phyloP scores from a whole-genome alignment of 768 basidiomycete species.

The Hypholoma sublateritium region DNA sequence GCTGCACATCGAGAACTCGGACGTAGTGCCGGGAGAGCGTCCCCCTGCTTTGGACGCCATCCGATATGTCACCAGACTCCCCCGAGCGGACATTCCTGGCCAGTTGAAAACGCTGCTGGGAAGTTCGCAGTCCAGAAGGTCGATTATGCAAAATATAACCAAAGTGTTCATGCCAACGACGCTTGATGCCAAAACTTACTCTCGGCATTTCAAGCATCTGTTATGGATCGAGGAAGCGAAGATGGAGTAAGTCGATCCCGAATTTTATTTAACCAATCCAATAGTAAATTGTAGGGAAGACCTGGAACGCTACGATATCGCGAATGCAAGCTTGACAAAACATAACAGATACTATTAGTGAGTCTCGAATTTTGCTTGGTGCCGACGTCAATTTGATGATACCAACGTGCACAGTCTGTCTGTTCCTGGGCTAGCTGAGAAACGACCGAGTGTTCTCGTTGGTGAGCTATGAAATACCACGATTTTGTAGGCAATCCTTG shows the following conservation, averaged over 20 bases:
- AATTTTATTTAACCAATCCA: too few species aligned
- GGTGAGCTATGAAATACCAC: constrained; percentile 28
- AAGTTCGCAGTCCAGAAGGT: constrained; percentile 22
- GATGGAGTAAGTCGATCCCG: constrained; percentile 36
- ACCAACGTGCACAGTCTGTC: constrained; percentile 16
- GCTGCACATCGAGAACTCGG: constrained; percentile 25
- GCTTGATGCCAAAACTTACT: constrained; percentile 40
- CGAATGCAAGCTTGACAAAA: constrained; percentile 27
- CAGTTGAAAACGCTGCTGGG: constrained; percentile 30
- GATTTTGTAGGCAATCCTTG: neutral
- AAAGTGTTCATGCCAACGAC: constrained; percentile 38
- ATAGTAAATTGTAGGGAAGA: too few species aligned
- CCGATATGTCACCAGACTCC: constrained; percentile 40
- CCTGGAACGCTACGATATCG: constrained; percentile 36
- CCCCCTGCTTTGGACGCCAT: constrained; percentile 42
- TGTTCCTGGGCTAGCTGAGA: constrained; percentile 53
- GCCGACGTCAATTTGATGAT: neutral
- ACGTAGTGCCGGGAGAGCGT: constrained; percentile 41
- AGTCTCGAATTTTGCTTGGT: constrained; percentile 12
- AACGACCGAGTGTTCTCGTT: constrained; percentile 54
- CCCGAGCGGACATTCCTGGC: constrained; percentile 38
- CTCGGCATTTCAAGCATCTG: constrained; percentile 46
- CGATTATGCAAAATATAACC: constrained; percentile 32
- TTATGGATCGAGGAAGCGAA: constrained; percentile 56
- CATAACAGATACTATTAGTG: constrained; percentile 40